Evolutionary conservation across 2,329 filamentous ascomycete genomes (phyloP), one percentile per base, ranked within the genome.

Genomic region (Colletotrichum sublineola): DNA sequence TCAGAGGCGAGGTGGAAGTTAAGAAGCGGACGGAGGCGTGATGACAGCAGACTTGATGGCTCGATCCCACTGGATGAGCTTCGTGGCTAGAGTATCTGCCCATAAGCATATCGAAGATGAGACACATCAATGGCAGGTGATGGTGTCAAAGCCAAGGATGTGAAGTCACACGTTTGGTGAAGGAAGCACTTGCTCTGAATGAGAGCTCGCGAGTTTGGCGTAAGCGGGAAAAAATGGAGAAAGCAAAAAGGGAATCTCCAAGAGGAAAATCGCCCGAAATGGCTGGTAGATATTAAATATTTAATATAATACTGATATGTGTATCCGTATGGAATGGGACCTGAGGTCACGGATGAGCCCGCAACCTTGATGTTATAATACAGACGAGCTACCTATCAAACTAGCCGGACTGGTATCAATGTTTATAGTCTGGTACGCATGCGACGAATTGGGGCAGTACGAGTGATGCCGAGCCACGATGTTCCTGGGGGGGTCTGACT

Each of bases 311-410:
- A 3, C 8, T 33, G n/a, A n/a, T n/a, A 1, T n/a, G 15, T 0
- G 11, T 2, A 4, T 24, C 24, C 24, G 24, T 8, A n/a, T 2
- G 9, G 5, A 8, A 18, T 9, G 15, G 29, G 7, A 3, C 12
- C 12, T 12, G 29, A 0, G 33, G 50, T 56, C 38, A 64, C 62
- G 66, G 73, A 62, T 86, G 85, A 87, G 88, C 87, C 84, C 84
- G 83, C 84, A 86, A 83, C 84, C 85, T 87, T 86, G 84, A 87
- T 85, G 86, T 86, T 88, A 88, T 88, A 89, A 91, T 90, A 91
- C 90, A 90, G 86, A 91, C 89, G 89, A 89, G 92, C 89, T 91
- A 91, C 88, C 88, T 87, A 90, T 90, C 90, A 88, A 90, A 88
- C 88, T 90, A 90, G 85, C 86, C 86, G 83, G 85, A 86, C 52